A percentile compares a stretch with the other conserved stretches of the same genome.
phyloP scores from a whole-genome alignment of 2,329 filamentous ascomycete genomes.

The Emydomyces testavorans region DNA sequence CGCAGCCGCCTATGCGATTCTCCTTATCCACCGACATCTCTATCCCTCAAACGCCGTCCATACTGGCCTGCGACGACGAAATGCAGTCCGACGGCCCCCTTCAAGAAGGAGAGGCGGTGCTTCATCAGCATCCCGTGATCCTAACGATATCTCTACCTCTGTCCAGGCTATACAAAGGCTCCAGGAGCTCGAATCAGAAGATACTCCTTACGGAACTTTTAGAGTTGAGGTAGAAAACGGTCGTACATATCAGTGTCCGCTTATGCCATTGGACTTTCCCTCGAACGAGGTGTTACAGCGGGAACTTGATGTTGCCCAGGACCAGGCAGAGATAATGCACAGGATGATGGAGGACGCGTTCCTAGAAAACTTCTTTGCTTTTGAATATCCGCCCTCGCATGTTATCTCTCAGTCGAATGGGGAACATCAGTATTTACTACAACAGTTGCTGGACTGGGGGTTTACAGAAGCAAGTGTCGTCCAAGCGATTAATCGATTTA shows the following conservation, averaged over 20 bases:
- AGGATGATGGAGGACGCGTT: slow-evolving; percentile 37
- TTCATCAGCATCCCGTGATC: background rate
- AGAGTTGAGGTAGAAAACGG: slow-evolving; percentile 35
- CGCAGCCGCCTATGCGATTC: slow-evolving; percentile 33
- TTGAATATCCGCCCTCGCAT: slow-evolving; percentile 32
- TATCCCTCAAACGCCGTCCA: slow-evolving; percentile 20
- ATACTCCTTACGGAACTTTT: slow-evolving; percentile 34
- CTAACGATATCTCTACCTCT: slow-evolving; percentile 12
- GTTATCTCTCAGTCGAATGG: slow-evolving; percentile 24
- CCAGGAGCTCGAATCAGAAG: slow-evolving; percentile 31
- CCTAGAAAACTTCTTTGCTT: slow-evolving; percentile 33
- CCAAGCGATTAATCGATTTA: slow-evolving; percentile 30
- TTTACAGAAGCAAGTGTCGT: slow-evolving; percentile 29
- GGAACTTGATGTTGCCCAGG: slow-evolving; percentile 29
- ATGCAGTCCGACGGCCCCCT: slow-evolving; percentile 28
- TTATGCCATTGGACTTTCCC: slow-evolving; percentile 34
- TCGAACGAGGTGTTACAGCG: slow-evolving; percentile 35
- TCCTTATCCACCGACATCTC: slow-evolving; percentile 30
- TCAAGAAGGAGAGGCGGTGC: slow-evolving; percentile 13
- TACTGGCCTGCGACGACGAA: slow-evolving; percentile 29
- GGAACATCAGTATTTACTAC: slow-evolving; percentile 29
- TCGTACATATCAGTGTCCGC: slow-evolving; percentile 31
- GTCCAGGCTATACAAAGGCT: slow-evolving; percentile 30
- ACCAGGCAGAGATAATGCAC: slow-evolving; percentile 33
- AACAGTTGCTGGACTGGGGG: slow-evolving; percentile 31